A percentile compares a stretch with the other conserved stretches of the same genome.
These are phyloP conservation scores for Suillus paluster DNA, from an alignment of 768 basidiomycete species.

Conservation along the genomic window DNA sequence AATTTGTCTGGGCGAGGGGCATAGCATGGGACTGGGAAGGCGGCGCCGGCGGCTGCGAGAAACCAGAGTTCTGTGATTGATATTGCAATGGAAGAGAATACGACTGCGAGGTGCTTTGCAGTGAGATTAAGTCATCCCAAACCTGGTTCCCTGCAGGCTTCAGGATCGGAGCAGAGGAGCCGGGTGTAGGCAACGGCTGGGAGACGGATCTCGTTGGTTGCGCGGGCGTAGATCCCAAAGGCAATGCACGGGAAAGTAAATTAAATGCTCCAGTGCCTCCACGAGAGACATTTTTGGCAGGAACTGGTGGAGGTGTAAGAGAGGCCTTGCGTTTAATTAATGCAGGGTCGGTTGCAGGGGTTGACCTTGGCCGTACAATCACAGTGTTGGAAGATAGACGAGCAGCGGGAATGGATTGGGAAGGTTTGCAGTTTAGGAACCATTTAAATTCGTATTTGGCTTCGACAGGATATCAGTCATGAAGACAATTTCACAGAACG, in stretches of 20 bases:
- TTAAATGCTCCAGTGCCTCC: conserved; percentile 18
- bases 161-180: conserved; percentile 16
- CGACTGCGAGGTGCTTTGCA: conserved; percentile 43
- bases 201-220: conserved; percentile 35
- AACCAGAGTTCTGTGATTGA: conserved; percentile 12
- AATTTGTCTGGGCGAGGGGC: conserved; percentile 12
- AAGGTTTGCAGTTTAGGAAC: conserved; percentile 57
- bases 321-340: conserved; percentile 23
- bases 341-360: conserved; percentile 16
- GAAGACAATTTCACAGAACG: background rate
- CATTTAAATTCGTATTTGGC: conserved; percentile 82
- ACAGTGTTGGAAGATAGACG: conserved; percentile 40
- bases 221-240: background rate
- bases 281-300: conserved; percentile 27
- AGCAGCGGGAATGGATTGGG: conserved; percentile 48
- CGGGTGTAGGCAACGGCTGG: conserved; percentile 36
- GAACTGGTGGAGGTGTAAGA: conserved; percentile 30
- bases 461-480: conserved; percentile 29
- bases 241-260: conserved; percentile 16
- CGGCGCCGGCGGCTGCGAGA: conserved; percentile 15
- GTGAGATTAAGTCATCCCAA: conserved; percentile 63
- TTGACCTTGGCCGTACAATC: conserved; percentile 20
- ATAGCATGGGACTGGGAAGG: conserved; percentile 21
- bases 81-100: conserved; percentile 55
- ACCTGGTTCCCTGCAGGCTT: conserved; percentile 40